A percentile compares a stretch with the other conserved stretches of the same genome.
These are phyloP conservation scores for Geoglossum glabrum DNA, from an alignment of 495 filamentous ascomycete species.

Conservation along the genomic window DNA sequence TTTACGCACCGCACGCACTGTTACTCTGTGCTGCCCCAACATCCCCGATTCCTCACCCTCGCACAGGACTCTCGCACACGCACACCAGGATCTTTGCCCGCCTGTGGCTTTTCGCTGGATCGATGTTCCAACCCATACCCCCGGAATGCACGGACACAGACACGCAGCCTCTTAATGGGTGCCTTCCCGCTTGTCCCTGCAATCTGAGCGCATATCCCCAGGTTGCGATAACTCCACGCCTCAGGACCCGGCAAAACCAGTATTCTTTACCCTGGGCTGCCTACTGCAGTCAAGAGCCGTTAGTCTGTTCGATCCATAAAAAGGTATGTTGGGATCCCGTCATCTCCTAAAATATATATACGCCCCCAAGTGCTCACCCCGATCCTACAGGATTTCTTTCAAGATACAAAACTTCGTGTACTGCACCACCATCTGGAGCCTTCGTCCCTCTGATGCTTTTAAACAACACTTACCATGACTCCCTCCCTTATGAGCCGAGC, in stretches of 20 bases:
- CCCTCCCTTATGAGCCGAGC: background rate
- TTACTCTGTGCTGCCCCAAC: background rate
- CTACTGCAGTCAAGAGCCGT: background rate
- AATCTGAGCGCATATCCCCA: constrained; percentile 3
- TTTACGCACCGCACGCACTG: background rate
- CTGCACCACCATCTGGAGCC: background rate
- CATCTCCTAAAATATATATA: background rate
- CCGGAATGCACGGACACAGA: background rate
- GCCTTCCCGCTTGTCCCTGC: background rate
- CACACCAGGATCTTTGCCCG: background rate
- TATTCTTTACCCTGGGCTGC: background rate
- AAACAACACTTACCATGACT: background rate
- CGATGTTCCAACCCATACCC: background rate
- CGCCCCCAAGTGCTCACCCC: background rate
- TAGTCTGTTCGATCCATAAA: background rate
- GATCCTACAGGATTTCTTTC: background rate
- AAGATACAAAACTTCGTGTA: background rate
- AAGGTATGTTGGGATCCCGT: background rate
- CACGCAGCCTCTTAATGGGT: background rate
- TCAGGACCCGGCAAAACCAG: background rate
- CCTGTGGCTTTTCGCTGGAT: constrained; percentile 3
- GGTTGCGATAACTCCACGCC: constrained; percentile 1
- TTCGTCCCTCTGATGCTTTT: background rate
- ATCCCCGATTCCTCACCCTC: background rate
- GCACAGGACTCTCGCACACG: background rate